A percentile compares a stretch with the other conserved stretches of the same genome.
Evolutionary conservation across 2,329 filamentous ascomycete genomes (phyloP).

Genomic region (Microcera coccophila): DNA sequence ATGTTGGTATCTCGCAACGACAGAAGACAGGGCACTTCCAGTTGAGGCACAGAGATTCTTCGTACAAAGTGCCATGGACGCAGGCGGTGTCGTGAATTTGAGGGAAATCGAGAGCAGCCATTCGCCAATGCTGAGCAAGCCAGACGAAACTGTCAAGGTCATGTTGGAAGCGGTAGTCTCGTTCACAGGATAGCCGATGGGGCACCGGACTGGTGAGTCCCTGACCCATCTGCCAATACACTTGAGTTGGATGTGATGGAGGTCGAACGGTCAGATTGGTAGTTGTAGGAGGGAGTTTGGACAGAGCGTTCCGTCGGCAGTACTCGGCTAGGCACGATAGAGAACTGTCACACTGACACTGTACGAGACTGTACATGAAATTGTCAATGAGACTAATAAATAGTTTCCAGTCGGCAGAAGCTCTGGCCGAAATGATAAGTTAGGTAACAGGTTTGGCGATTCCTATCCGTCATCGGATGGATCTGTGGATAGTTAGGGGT

Average conservation of each 20-base stretch:
- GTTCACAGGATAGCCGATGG: constrained; percentile 6
- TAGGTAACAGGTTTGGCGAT: no score
- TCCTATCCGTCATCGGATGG: background rate
- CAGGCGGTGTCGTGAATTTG: constrained; percentile 34
- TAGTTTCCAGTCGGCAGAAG: no score
- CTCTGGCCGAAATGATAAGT: no score
- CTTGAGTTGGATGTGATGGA: no score
- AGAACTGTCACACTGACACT: no score
- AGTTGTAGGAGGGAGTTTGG: no score
- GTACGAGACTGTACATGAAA: no score
- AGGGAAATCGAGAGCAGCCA: constrained; percentile 44
- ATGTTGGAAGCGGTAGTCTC: constrained; percentile 27
- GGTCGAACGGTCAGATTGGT: no score
- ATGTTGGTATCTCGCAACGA: constrained; percentile 43
- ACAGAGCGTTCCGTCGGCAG: no score
- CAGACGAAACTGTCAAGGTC: constrained; percentile 36
- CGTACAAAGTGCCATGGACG: constrained; percentile 36
- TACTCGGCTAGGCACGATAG: no score
- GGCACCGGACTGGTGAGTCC: background rate
- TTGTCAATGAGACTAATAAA: no score
- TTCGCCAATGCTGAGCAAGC: constrained; percentile 47
- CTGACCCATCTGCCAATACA: no score
- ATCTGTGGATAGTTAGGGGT: background rate
- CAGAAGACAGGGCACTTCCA: constrained; percentile 40
- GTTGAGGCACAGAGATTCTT: constrained; percentile 36